Base-by-base conservation (phyloP, 768 basidiomycete species). In the Mrakia blollopis region DNA sequence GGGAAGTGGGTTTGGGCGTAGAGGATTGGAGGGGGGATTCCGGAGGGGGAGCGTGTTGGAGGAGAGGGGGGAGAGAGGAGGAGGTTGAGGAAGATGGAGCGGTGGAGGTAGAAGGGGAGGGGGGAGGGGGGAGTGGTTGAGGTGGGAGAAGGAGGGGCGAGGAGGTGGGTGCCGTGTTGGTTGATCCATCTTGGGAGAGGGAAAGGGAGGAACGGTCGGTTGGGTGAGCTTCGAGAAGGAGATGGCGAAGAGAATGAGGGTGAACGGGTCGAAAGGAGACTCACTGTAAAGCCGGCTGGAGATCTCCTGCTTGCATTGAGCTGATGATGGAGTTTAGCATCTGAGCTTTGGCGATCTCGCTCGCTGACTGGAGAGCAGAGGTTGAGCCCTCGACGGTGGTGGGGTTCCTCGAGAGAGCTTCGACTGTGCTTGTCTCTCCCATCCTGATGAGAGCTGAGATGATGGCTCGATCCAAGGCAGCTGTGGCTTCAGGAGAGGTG, bases 41-140 rank as follows among this genome's bases (percentile, higher is more conserved):
- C 44, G 80, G 90, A 84, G 37, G 88, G 87, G 9, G 89, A 88
- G 78, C 88, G 86, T 14, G 88, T 63, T 50, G 16, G 13, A 30
- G 61, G 54, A 61, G 25, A 32, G 23, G 60, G 10, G 32, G 41
- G 88, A 85, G 68, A 62, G 65, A 91, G 86, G 28, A 95, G 87
- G 14, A 96, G 85, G 5, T 89, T 89, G 73, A 97, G 87, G 82
- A 92, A 98, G 82, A 94, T 91, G 14, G 93, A 94, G 37, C 93
- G 91, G 80, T 98, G 93, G 37, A 98, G 88, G 81, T 91, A 86
- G 82, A 96, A 99, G 80, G 94, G 92, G 16, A 99, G 87, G 0
- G 92, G 87, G 32, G 35, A 68, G 37, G 65, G 65, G 0, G 94
- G 96, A 13, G 88, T 57, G 57, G n/a, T 28, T 28, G 57, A 57